phyloP scores from a whole-genome alignment of 805 yeast species.

The Saccharomycopsis sp. region DNA sequence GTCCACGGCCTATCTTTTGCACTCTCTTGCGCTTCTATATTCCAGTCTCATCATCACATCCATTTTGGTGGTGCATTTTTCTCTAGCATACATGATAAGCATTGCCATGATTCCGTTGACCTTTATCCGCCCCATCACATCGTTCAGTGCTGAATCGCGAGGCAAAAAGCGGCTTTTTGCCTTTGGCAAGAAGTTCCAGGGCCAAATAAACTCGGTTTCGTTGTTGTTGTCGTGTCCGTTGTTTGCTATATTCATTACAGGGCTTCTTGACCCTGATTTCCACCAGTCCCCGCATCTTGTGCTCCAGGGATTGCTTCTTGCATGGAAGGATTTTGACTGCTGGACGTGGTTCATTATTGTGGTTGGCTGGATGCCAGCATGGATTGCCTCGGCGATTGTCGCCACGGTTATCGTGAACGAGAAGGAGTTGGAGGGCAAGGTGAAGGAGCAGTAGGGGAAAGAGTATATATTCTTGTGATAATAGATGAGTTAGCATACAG shows the following conservation, averaged over 20 bases:
- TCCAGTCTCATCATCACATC: slow-evolving; percentile 66
- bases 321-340: slow-evolving; percentile 64
- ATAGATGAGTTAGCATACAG: no score
- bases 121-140: slow-evolving; percentile 32
- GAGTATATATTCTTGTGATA: no score
- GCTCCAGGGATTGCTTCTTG: slow-evolving; percentile 46
- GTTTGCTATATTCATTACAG: slow-evolving; percentile 26
- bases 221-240: slow-evolving; percentile 30
- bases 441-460: background rate
- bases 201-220: slow-evolving; percentile 23
- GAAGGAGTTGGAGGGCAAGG: slow-evolving; percentile 12
- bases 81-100: slow-evolving; percentile 70
- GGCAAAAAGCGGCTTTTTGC: background rate
- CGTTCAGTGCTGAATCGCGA: slow-evolving; percentile 28
- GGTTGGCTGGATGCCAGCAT: slow-evolving; percentile 77
- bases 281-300: slow-evolving; percentile 26
- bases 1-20: slow-evolving; percentile 24
- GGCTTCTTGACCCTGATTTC: slow-evolving; percentile 22
- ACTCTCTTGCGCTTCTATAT: slow-evolving; percentile 46
- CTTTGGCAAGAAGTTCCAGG: slow-evolving; percentile 12
- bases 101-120: slow-evolving; percentile 70
- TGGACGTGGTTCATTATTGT: slow-evolving; percentile 81
- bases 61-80: slow-evolving; percentile 73
- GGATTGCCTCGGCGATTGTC: slow-evolving; percentile 42
- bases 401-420: slow-evolving; percentile 18